These are phyloP conservation scores for Lenwebbia sp. DNA, from an alignment of 345 rosid species.

Conservation along the genomic window DNA sequence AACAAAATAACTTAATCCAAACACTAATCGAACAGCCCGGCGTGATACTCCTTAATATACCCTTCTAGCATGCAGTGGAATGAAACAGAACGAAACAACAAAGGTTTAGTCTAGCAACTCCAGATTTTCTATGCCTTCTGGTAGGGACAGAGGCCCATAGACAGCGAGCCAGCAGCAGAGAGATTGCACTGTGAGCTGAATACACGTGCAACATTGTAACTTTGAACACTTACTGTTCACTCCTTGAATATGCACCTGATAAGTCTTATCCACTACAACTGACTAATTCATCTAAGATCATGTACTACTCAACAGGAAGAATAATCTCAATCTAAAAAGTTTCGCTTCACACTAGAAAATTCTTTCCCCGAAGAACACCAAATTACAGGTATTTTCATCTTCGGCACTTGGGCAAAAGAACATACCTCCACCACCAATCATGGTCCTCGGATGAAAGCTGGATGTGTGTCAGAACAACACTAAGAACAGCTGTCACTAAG, in stretches of 20 bases:
- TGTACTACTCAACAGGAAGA: neutral
- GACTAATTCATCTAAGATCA: neutral
- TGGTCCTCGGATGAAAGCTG: conserved; percentile 82
- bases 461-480: conserved; percentile 65
- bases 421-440: conserved; percentile 98
- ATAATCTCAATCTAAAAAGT: neutral
- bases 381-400: neutral
- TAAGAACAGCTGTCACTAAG: conserved; percentile 42
- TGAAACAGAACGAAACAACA: neutral
- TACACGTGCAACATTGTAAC: neutral
- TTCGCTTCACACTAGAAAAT: neutral
- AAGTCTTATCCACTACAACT: neutral
- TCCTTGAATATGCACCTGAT: neutral
- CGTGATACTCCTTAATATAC: neutral
- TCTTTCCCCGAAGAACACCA: neutral
- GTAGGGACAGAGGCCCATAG: neutral
- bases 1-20: neutral
- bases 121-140: neutral
- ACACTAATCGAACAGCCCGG: neutral
- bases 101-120: neutral
- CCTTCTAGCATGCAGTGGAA: neutral
- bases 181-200: neutral
- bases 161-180: neutral
- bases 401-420: neutral
- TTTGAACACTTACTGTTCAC: neutral